Evolutionary conservation across 345 rosid species (phyloP), one percentile per base, ranked within the genome.

Genomic region (Pseudoturritis turrita): DNA sequence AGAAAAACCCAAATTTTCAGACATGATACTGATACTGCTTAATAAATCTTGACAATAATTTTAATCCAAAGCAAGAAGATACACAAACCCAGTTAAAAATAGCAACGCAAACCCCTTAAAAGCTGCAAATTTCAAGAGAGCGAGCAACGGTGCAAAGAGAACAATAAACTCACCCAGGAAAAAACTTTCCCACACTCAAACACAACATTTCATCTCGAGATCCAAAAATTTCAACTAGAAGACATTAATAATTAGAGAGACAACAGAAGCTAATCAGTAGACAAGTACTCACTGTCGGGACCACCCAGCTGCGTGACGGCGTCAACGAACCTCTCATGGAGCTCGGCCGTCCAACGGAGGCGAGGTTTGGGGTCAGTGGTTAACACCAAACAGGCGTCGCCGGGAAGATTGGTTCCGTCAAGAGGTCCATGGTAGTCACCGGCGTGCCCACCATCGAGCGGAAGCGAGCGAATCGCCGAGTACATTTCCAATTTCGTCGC

Each of bases 281-380:
- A 53, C 7, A 11, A 18, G 9, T 2, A 84, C 91, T 76, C 65
- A 92, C 98, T 89, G 62, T 89, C 96, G 26, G 98, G 96, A 59
- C 98, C 98, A 7, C 98, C 98, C 7, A 92, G 92, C 81, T 89
- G 96, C 8, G 96, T 72, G 29, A 92, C 95, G 66, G 96, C 98
- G 75, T 92, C 96, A 53, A 92, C 86, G 78, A 92, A 92, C 57
- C 96, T 86, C 26, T 92, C 96, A 73, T 89, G 95, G 49, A 89
- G 95, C 83, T 92, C 98, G 8, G 88, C 72, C 6, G 98, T 89
- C 98, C 96, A 92, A 5, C 98, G 89, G 71, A 92, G 98, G 12
- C 95, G 89, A 56, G 96, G 96, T 80, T 89, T 92, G 10, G 96
- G 98, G 75, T 89, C 98, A 49, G 96, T 73, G 23, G 98, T 89